These are phyloP conservation scores for Colletotrichum sp. DNA, from an alignment of 2,329 filamentous ascomycete genomes.

Conservation along the genomic window DNA sequence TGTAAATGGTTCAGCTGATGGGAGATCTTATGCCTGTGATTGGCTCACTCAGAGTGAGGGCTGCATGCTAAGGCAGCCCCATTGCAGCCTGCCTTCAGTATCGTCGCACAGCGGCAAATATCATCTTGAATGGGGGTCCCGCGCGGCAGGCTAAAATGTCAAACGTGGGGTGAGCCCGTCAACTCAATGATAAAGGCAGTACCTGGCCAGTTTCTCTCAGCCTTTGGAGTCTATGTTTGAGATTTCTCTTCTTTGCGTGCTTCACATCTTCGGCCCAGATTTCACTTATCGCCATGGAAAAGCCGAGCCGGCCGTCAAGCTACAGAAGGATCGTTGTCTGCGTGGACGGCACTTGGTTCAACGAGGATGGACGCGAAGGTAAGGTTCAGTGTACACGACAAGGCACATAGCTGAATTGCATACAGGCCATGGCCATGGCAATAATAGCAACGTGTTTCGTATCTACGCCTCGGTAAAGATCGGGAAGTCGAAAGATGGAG, in stretches of 20 bases:
- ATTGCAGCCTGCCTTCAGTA: not conserved
- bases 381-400: not conserved
- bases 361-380: constrained; percentile 15
- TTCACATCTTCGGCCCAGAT: not conserved
- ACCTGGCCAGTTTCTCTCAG: not conserved
- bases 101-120: not conserved
- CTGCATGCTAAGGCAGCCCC: not conserved
- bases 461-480: constrained; percentile 3
- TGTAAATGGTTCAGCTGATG: not conserved
- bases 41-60: not conserved
- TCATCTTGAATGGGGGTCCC: not conserved
- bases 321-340: constrained; percentile 11
- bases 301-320: not conserved
- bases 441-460: constrained; percentile 10
- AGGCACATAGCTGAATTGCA: not conserved
- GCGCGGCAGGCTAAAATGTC: not conserved
- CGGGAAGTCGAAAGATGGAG: not conserved
- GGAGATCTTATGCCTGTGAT: not conserved
- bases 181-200: not conserved
- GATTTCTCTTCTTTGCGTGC: not conserved
- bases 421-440: constrained; percentile 3
- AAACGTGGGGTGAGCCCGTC: not conserved
- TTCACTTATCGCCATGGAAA: not conserved
- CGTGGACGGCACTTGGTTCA: constrained; percentile 16
- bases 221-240: not conserved